Conservation (phyloP, 257 asterid genomes). For the Petrea volubilis region DNA sequence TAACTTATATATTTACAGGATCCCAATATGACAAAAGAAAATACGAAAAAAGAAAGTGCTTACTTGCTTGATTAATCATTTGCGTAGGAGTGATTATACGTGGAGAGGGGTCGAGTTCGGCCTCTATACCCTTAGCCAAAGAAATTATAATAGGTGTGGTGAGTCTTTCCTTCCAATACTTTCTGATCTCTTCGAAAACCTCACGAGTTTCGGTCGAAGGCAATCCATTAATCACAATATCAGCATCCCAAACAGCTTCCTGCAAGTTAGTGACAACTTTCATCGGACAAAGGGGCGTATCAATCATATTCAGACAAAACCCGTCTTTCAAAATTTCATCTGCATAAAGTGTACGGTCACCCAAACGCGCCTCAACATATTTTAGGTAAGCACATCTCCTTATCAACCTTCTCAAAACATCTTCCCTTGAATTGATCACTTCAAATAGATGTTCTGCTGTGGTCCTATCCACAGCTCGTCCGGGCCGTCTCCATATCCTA, state of each 20-base stretch:
- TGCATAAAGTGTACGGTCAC: slow-evolving; percentile 78
- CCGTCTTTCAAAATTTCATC: slow-evolving; percentile 90
- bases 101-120: slow-evolving; percentile 70
- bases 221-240: slow-evolving; percentile 79
- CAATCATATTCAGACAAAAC: slow-evolving; percentile 86
- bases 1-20: no score
- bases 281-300: slow-evolving; percentile 87
- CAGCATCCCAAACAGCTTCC: slow-evolving; percentile 98
- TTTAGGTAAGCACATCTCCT: slow-evolving; percentile 86
- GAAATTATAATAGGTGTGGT: slow-evolving; percentile 70
- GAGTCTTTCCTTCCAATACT: slow-evolving; percentile 85
- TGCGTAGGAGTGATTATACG: slow-evolving; percentile 90
- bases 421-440: slow-evolving; percentile 88
- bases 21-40: no score
- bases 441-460: slow-evolving; percentile 82
- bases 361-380: slow-evolving; percentile 87
- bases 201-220: slow-evolving; percentile 88
- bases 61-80: slow-evolving; percentile 83
- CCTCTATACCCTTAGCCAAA: slow-evolving; percentile 89
- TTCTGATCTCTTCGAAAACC: slow-evolving; percentile 74
- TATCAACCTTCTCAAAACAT: slow-evolving; percentile 76
- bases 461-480: slow-evolving; percentile 60
- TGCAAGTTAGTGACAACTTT: slow-evolving; percentile 92
- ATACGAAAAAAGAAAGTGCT: no score
- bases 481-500: slow-evolving; percentile 82